A percentile compares a stretch with the other conserved stretches of the same genome.
phyloP scores from a whole-genome alignment of 805 yeast genomes.

The Saccharomyces paradoxus region DNA sequence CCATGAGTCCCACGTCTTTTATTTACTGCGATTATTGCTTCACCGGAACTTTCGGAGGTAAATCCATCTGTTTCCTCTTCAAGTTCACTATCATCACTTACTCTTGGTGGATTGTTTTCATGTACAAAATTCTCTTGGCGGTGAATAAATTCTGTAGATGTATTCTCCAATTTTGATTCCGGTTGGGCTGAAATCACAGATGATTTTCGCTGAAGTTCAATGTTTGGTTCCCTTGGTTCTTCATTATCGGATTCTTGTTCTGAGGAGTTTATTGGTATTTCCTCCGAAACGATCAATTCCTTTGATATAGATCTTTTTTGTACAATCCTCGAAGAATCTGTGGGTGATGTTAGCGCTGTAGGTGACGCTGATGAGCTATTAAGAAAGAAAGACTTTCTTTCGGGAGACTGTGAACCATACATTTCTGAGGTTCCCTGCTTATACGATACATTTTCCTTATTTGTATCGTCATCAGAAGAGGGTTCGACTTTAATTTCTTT shows the following conservation, averaged over 20 bases:
- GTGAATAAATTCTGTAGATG: neutral
- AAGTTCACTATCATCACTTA: neutral
- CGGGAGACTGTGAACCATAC: neutral
- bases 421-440: neutral
- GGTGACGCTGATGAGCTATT: slow-evolving; percentile 1
- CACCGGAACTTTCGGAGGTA: neutral
- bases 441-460: neutral
- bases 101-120: neutral
- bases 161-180: neutral
- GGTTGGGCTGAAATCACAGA: neutral
- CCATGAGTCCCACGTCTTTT: neutral
- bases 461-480: neutral
- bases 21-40: neutral
- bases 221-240: neutral
- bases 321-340: neutral
- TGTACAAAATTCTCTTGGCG: neutral
- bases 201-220: neutral
- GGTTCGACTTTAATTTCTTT: neutral
- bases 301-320: neutral
- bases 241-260: neutral
- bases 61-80: neutral
- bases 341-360: slow-evolving; percentile 4
- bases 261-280: neutral
- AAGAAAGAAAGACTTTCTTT: neutral
- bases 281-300: neutral